Percentiles rank a stretch among this genome's conserved stretches.
Conservation (phyloP, 2,329 filamentous ascomycete species). For the Pseudogymnoascus sp. region DNA sequence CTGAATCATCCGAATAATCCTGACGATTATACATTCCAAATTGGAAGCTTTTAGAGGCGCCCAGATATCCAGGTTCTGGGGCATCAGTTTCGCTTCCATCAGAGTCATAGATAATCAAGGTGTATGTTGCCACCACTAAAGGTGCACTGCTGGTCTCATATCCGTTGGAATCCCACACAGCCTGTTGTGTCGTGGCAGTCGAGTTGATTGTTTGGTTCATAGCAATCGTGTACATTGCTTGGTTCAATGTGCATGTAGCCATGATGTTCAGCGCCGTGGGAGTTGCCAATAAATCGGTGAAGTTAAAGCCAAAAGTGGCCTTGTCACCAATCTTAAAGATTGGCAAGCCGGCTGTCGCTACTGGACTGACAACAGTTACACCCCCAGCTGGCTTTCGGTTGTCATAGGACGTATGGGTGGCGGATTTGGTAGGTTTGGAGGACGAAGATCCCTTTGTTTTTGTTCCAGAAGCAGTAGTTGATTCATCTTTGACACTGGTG, state of each 20-base stretch:
- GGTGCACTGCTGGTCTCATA: conserved; percentile 30
- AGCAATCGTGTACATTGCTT: conserved; percentile 52
- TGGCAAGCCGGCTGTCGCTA: conserved; percentile 34
- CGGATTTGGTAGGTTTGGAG: conserved; percentile 11
- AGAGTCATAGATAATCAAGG: conserved; percentile 54
- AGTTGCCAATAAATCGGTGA: conserved; percentile 50
- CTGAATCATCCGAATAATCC: conserved; percentile 41
- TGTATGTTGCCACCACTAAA: conserved; percentile 49
- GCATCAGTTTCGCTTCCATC: conserved; percentile 43
- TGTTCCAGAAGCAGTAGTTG: not conserved
- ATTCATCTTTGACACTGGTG: not conserved
- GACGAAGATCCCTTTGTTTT: not conserved
- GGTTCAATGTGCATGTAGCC: conserved; percentile 45
- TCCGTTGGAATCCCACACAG: conserved; percentile 19
- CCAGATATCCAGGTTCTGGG: conserved; percentile 49
- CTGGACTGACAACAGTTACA: conserved; percentile 47
- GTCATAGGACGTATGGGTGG: conserved; percentile 32
- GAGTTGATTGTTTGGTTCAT: conserved; percentile 52
- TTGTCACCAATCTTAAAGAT: conserved; percentile 54
- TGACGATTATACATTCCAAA: conserved; percentile 52
- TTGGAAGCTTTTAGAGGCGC: conserved; percentile 39
- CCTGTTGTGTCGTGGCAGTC: conserved; percentile 39
- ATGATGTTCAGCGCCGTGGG: conserved; percentile 55
- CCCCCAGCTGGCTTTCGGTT: conserved; percentile 41
- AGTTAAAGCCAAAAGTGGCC: conserved; percentile 58